These are phyloP conservation scores for Phragmites australis DNA, from an alignment of 176 grass and related monocot genomes.

Conservation along the genomic window DNA sequence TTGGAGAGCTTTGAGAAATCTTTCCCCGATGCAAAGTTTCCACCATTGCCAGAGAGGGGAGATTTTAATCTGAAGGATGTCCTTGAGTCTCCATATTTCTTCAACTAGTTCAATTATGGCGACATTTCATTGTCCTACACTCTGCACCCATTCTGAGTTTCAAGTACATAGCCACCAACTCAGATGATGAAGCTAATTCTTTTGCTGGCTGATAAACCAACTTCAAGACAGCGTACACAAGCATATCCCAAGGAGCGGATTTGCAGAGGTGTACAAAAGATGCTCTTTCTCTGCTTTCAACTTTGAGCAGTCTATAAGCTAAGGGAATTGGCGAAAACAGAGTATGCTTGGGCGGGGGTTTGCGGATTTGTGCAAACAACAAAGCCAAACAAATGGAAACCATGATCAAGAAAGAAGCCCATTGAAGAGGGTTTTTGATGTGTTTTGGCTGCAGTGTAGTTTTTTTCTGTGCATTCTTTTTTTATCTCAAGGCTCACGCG, in stretches of 20 bases:
- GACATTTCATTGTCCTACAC: not conserved
- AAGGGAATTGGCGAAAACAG: conserved; percentile 11
- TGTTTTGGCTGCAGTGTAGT: not conserved
- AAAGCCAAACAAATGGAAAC: conserved; percentile 18
- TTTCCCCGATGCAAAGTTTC: conserved; percentile 69
- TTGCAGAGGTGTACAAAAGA: conserved; percentile 5
- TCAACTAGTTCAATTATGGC: conserved; percentile 57
- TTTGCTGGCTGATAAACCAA: conserved; percentile 2
- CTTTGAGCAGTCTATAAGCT: not conserved
- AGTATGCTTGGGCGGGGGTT: not conserved
- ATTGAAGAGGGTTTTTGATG: not conserved
- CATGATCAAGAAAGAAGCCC: conserved; percentile 19
- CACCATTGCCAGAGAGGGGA: conserved; percentile 80
- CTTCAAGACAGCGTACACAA: conserved; percentile 11
- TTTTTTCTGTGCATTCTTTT: not conserved
- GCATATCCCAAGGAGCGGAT: conserved; percentile 1
- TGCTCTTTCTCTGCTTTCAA: conserved; percentile 7
- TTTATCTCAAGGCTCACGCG: not conserved
- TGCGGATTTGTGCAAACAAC: not conserved
- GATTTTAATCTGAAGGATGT: conserved; percentile 91
- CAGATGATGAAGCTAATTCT: conserved; percentile 31
- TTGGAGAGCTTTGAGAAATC: conserved; percentile 74
- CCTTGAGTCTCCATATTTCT: conserved; percentile 77
- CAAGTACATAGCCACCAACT: conserved; percentile 11
- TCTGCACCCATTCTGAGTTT: conserved; percentile 13